Conservation (phyloP, 352 stramenopile genomes). For the Poterioochromonas sp. region DNA sequence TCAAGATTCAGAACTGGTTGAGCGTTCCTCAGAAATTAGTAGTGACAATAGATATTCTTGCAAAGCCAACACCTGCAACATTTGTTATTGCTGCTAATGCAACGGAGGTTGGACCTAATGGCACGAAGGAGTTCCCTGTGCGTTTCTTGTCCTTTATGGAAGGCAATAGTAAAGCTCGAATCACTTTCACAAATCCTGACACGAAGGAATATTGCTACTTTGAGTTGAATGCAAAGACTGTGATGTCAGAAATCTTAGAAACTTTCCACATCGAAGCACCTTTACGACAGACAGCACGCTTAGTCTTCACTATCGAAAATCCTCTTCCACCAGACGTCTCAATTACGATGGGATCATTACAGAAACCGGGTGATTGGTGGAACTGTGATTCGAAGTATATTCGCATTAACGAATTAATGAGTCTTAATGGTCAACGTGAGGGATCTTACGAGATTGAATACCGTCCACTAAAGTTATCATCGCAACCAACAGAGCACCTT, state of each 20-base stretch:
- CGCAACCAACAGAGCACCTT: conserved; percentile 48
- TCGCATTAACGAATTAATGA: conserved; percentile 57
- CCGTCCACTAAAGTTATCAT: conserved; percentile 55
- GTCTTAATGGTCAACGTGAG: conserved; percentile 57
- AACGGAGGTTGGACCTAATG: conserved; percentile 55
- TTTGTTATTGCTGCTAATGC: conserved; percentile 58
- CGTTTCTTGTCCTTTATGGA: conserved; percentile 75
- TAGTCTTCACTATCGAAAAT: conserved; percentile 73
- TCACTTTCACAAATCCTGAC: conserved; percentile 67
- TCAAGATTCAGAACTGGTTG: conserved; percentile 74
- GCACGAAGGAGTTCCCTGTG: conserved; percentile 62
- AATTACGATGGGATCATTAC: conserved; percentile 45
- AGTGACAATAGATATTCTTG: conserved; percentile 52
- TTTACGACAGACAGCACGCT: conserved; percentile 64
- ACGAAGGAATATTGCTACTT: conserved; percentile 69
- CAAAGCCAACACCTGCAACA: conserved; percentile 49
- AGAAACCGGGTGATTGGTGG: conserved; percentile 52
- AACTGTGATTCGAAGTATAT: conserved; percentile 57
- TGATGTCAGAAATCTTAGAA: conserved; percentile 56
- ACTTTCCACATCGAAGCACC: conserved; percentile 63
- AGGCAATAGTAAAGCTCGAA: conserved; percentile 49
- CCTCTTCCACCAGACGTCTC: conserved; percentile 54
- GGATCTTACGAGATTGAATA: conserved; percentile 74
- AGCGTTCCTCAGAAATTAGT: conserved; percentile 58
- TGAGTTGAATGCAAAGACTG: conserved; percentile 47